These are phyloP conservation scores for Metschnikowia gelsemii DNA, from an alignment of 805 yeast species.

Conservation along the genomic window DNA sequence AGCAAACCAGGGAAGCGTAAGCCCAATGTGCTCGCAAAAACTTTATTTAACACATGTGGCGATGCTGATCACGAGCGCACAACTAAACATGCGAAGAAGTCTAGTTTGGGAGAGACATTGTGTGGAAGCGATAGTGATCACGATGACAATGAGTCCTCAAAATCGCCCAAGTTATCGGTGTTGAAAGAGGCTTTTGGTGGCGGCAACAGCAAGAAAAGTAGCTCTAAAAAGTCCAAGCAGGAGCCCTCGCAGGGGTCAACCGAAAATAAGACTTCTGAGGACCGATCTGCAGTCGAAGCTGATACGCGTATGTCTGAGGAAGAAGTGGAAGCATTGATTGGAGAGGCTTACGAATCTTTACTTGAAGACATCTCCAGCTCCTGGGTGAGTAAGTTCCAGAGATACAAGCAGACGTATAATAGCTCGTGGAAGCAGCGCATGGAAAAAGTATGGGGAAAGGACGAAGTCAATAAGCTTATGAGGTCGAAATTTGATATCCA, in stretches of 20 bases:
- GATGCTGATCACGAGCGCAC: constrained; percentile 1
- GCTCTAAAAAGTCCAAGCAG: neutral
- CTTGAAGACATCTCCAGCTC: constrained; percentile 30
- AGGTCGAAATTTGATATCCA: constrained; percentile 36
- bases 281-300: neutral
- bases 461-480: constrained; percentile 30
- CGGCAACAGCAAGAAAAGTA: neutral
- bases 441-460: constrained; percentile 36
- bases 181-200: constrained; percentile 3
- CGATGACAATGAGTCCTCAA: neutral
- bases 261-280: neutral
- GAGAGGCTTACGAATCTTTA: constrained; percentile 27
- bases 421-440: constrained; percentile 28
- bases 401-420: constrained; percentile 26
- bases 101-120: constrained; percentile 1
- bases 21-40: constrained; percentile 8
- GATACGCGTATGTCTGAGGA: constrained; percentile 15
- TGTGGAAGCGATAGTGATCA: constrained; percentile 1
- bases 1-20: constrained; percentile 1
- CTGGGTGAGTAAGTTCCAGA: constrained; percentile 35
- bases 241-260: neutral
- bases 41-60: constrained; percentile 7
- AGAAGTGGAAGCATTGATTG: constrained; percentile 29
- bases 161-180: neutral
- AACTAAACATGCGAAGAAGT: neutral